Base-by-base conservation (phyloP, 2,329 filamentous ascomycete species). In the Arthrobotrys sinensis region DNA sequence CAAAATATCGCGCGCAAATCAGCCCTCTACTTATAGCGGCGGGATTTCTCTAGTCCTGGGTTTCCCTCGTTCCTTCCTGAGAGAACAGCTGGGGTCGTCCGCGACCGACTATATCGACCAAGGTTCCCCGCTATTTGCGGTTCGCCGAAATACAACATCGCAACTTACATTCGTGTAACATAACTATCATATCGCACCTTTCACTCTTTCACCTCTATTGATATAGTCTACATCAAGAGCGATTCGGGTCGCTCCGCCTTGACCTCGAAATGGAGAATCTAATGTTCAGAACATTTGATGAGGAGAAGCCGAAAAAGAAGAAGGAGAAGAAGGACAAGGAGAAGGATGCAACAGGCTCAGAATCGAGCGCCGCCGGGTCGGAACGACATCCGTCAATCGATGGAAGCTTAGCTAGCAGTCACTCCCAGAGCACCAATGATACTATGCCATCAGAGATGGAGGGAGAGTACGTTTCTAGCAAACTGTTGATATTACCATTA, bases 381-480 rank as follows among this genome's bases (percentile, higher is more conserved):
- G 36, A 60, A n/a, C 36, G 55, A 43, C 12, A 60, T 12, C 55
- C 16, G 19, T 60, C 55, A 10, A 43, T 43, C 10, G 55, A 60
- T 43, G n/a, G 12, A 5, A 45, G 40, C n/a, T 14, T 45, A 12
- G 11, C 40, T 12, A 60, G 55, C 11, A 28, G 55, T 43, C 12
- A 24, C 36, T 60, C 55, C 16, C 19, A 43, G 2, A 43, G 55
- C 36, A 68, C 71, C 24, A 43, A 66, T 4, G 36, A 55, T 19
- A 77, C 73, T 5, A 11, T 45, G 60, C 66, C 60, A 3, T 71
- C 60, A 21, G 73, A 71, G n/a, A 36, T 43, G 28, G 66, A 66
- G 11, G 57, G 21, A 43, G 48, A 43, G 73, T 77, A 57, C 1
- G 55, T 50, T 43, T n/a, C 28, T 43, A 2, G 12, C 16, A 16